These are phyloP conservation scores for Chaetomium tenue DNA, from an alignment of 495 filamentous ascomycete genomes.

Conservation along the genomic window DNA sequence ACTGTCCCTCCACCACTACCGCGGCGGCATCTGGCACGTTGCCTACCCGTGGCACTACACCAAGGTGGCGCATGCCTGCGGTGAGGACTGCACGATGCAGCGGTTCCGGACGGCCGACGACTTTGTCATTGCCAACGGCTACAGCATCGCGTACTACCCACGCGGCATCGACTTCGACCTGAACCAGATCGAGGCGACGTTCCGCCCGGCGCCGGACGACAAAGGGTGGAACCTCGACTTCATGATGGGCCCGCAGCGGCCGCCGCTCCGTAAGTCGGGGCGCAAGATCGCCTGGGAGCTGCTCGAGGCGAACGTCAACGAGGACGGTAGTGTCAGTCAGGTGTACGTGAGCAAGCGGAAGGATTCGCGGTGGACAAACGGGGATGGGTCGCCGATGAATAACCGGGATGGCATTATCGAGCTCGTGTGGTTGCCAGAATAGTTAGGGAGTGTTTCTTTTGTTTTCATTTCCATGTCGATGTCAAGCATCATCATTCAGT, in stretches of 20 bases:
- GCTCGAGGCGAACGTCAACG: conserved; percentile 42
- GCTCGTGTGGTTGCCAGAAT: conserved; percentile 49
- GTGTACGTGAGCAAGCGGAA: conserved; percentile 48
- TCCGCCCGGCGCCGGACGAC: conserved; percentile 55
- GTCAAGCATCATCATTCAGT: neutral
- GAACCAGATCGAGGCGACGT: conserved; percentile 63
- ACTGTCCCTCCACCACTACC: conserved; percentile 65
- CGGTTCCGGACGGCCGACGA: conserved; percentile 64
- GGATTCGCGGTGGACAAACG: conserved; percentile 50
- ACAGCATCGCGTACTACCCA: conserved; percentile 63
- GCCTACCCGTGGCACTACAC: conserved; percentile 63
- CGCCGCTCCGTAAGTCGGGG: conserved; percentile 46
- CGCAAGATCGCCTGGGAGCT: conserved; percentile 56
- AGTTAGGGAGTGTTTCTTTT: neutral
- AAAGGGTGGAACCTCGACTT: conserved; percentile 55
- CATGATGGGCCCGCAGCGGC: conserved; percentile 50
- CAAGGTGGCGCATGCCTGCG: conserved; percentile 61
- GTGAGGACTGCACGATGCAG: conserved; percentile 62
- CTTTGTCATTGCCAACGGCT: conserved; percentile 64
- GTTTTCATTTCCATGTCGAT: neutral
- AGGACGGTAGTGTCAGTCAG: conserved; percentile 48
- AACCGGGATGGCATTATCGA: conserved; percentile 52
- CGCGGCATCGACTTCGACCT: conserved; percentile 58
- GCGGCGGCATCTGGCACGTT: conserved; percentile 51
- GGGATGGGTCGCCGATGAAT: conserved; percentile 45